phyloP scores from a whole-genome alignment of 768 basidiomycete genomes.

The Coprinellus aureogranulatus region DNA sequence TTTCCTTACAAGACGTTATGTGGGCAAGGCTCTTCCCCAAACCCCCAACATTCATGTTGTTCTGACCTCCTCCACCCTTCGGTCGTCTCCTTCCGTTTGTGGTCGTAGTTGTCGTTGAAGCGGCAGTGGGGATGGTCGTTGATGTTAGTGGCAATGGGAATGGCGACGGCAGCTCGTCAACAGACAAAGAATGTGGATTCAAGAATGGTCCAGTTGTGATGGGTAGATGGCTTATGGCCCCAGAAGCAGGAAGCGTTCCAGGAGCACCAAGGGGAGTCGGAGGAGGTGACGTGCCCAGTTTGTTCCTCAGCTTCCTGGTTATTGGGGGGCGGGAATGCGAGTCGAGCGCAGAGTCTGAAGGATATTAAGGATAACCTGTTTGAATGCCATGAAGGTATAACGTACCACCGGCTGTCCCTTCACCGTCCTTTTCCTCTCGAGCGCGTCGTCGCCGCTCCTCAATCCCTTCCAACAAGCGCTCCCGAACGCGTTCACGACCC shows the following conservation, averaged over 20 bases:
- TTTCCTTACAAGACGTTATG: slow-evolving; percentile 59
- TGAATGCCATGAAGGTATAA: slow-evolving; percentile 13
- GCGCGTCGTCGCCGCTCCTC: slow-evolving; percentile 78
- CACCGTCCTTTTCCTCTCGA: slow-evolving; percentile 86
- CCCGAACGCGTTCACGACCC: slow-evolving; percentile 71
- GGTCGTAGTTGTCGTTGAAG: slow-evolving; percentile 18
- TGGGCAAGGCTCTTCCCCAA: slow-evolving; percentile 70
- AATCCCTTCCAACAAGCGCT: slow-evolving; percentile 78
- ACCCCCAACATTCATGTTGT: slow-evolving; percentile 59
- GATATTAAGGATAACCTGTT: slow-evolving; percentile 6
- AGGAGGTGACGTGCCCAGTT: slow-evolving; percentile 73
- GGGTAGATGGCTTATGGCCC: slow-evolving; percentile 43
- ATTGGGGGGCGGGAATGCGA: slow-evolving; percentile 75
- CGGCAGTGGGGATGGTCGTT: slow-evolving; percentile 15
- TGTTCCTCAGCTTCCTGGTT: slow-evolving; percentile 82
- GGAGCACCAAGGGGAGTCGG: slow-evolving; percentile 60
- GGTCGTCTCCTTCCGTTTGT: slow-evolving; percentile 46
- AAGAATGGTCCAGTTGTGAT: slow-evolving; percentile 68
- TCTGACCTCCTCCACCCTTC: slow-evolving; percentile 56
- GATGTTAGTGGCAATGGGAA: slow-evolving; percentile 28
- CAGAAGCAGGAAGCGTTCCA: slow-evolving; percentile 39
- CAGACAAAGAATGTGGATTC: slow-evolving; percentile 81
- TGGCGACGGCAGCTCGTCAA: slow-evolving; percentile 84
- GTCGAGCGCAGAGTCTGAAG: slow-evolving; percentile 70
- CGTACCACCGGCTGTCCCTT: slow-evolving; percentile 71